Base-by-base conservation (phyloP, 768 basidiomycete species). In the Termitomyces sp. region DNA sequence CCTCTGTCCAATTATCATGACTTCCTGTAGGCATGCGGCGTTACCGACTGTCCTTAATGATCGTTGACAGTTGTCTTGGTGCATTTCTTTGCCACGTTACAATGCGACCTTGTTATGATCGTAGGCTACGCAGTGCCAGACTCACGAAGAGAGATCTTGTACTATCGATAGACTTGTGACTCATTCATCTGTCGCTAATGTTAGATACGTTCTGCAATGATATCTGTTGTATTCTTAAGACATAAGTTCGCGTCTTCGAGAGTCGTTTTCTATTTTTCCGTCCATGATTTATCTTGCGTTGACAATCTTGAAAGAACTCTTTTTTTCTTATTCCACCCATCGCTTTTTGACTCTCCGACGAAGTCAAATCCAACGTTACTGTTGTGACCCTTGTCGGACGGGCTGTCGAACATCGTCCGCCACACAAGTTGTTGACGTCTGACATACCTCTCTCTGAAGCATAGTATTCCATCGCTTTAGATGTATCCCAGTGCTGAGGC, bases 281-380 rank as follows among this genome's bases (percentile, higher is more conserved):
- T 28, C 28, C 39, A 40, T 32, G 28, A 55, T 42, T 33, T 33
- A 20, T 32, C 3, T 8, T n/a, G 28, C 12, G 16, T 42, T 11
- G n/a, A 32, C 28, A 16, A 32, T 28, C 24, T 6, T 42, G 39
- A 44, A n/a, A 5, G 50, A 33, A 7, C 18, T 32, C 49, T 40
- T 40, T 20, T 55, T 51, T 42, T 15, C 22, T 7, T 33, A 22
- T 52, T 39, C 61, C 48, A 18, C 44, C 36, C 8, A 33, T 32
- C 38, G 59, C 40, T 55, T 76, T 74, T 83, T 83, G 79, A 82
- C 81, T 82, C 81, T 82, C 82, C 81, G 81, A 82, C 81, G 39
- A 59, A 58, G 58, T 58, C 70, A 66, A 62, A 60, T 49, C 63
- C 56, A 59, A 63, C 53, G 51, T 60, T 58, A 63, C 61, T 61